Conservation (phyloP, 2,329 filamentous ascomycete species). For the Sphaerulina vaccinii region DNA sequence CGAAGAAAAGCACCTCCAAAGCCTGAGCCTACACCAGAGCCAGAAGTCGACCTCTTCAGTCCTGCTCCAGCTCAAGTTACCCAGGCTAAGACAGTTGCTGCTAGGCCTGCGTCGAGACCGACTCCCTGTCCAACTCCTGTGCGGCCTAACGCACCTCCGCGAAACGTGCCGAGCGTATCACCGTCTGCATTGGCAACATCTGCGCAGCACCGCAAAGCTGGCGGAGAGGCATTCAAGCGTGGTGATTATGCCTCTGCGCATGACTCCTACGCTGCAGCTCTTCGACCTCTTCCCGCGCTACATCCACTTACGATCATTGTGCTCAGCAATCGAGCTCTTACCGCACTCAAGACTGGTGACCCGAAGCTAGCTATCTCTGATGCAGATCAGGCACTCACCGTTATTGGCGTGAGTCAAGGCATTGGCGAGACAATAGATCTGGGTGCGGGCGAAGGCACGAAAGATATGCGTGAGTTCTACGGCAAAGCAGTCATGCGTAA, state of each 20-base stretch:
- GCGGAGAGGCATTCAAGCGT: conserved; percentile 86
- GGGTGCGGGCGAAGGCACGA: conserved; percentile 56
- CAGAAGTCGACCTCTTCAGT: conserved; percentile 39
- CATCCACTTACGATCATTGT: conserved; percentile 88
- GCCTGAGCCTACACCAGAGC: conserved; percentile 31
- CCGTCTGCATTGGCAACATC: conserved; percentile 70
- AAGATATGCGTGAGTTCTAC: conserved; percentile 90
- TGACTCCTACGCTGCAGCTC: conserved; percentile 73
- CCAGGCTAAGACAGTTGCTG: neutral
- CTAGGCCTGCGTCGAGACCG: conserved; percentile 26
- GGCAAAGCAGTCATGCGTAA: conserved; percentile 93
- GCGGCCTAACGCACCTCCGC: conserved; percentile 51
- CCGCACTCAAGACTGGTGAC: conserved; percentile 85
- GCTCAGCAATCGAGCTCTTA: conserved; percentile 86
- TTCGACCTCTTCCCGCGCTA: conserved; percentile 68
- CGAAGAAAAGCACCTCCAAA: conserved; percentile 66
- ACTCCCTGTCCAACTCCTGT: conserved; percentile 43
- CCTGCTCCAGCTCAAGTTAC: conserved; percentile 21
- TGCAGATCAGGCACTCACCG: conserved; percentile 72
- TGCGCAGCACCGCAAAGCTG: conserved; percentile 73
- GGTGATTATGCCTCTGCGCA: conserved; percentile 90
- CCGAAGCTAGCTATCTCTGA: conserved; percentile 84
- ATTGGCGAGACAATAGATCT: conserved; percentile 77
- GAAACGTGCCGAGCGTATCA: conserved; percentile 66
- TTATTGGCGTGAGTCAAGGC: conserved; percentile 78